Conservation (phyloP, 2,329 filamentous ascomycete genomes). For the Trichoderma citrinoviride region DNA sequence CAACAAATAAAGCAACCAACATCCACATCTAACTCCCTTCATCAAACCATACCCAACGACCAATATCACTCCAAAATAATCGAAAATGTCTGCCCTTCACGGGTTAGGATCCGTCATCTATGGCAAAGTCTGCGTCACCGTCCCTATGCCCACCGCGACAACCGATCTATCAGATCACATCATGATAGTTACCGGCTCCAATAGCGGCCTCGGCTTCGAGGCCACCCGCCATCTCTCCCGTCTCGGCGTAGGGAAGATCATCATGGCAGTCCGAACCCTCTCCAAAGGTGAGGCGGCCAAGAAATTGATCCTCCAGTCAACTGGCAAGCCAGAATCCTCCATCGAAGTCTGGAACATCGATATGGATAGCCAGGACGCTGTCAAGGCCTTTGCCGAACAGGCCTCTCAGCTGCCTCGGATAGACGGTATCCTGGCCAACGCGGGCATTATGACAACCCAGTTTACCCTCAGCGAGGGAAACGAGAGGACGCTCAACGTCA, state of each 20-base stretch:
- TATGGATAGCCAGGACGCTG: constrained; percentile 19
- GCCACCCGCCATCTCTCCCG: constrained; percentile 39
- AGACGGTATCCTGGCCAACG: constrained; percentile 20
- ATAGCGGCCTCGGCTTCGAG: constrained; percentile 38
- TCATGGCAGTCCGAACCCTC: constrained; percentile 38
- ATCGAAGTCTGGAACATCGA: constrained; percentile 24
- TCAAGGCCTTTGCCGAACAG: constrained; percentile 15
- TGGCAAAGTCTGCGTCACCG: neutral
- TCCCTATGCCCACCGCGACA: neutral
- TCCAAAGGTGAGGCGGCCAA: constrained; percentile 40
- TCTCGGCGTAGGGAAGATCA: constrained; percentile 38
- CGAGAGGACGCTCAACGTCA: constrained; percentile 19
- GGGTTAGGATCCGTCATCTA: neutral
- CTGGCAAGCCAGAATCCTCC: constrained; percentile 16
- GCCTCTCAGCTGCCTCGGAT: constrained; percentile 14
- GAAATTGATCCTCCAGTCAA: constrained; percentile 30
- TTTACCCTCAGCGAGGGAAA: neutral
- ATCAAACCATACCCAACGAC: neutral
- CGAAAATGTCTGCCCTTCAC: neutral
- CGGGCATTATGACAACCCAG: neutral
- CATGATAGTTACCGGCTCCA: constrained; percentile 42
- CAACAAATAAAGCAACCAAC: neutral
- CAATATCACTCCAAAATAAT: rapidly evolving
- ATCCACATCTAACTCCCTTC: too few relatives aligned
- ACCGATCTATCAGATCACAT: constrained; percentile 7